Evolutionary conservation across 2,329 filamentous ascomycete species (phyloP), one percentile per base, ranked within the genome.

Genomic region (Fusarium nygamai): DNA sequence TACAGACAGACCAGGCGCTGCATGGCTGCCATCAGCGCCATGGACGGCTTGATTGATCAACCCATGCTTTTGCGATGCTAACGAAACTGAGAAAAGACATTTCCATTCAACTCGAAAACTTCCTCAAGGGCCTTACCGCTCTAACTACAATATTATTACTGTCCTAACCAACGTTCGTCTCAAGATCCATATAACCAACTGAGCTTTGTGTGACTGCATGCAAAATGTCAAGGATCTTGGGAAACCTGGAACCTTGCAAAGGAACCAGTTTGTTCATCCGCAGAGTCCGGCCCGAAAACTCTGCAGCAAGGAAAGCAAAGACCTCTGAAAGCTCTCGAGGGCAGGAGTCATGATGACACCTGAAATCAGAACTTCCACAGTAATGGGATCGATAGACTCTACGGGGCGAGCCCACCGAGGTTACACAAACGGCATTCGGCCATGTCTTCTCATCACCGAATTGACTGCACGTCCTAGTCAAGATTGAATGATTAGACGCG

Each of bases 41-140:
- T 20, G 31, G 36, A 24, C 11, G 41, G 22, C 34, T 31, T 24
- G 13, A 47, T 38, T 61, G 92, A 83, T 92, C 4, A 90, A 90
- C 73, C 85, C 88, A 31, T 85, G 81, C 11, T 87, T 86, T 50
- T 86, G 83, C 71, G 86, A 84, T 76, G 82, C 71, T 91, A 93
- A 93, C 6, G 90, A 90, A 62, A 91, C 85, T 3, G 91, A 88
- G 31, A 93, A 41, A 29, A 56, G 24, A 20, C n/a, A 41, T 20
- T 16, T 27, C 24, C 34, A 13, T 56, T 41, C 34, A 39, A 19
- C 33, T 16, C 19, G n/a, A 53, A 20, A 22, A 27, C 19, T 27
- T 72, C 13, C 34, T 20, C 24, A 24, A 34, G 27, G 10, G 33
- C 34, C 16, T 20, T n/a, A 36, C 56, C 46, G 34, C 22, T 31